Conservation (phyloP, 345 rosid species). For the Nephelium lappaceum region DNA sequence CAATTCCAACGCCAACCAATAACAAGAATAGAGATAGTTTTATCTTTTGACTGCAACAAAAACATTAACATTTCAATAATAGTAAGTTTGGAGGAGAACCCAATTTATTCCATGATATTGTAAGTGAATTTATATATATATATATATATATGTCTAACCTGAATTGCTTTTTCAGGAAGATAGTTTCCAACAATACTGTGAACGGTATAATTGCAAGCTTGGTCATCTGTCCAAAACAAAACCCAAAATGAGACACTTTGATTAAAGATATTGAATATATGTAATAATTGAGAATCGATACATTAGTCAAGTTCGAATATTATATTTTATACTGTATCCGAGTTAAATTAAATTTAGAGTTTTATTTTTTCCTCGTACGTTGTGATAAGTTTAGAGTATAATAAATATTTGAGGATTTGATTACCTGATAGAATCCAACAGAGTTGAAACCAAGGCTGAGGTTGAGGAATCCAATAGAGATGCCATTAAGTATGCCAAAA, state of each 20-base stretch:
- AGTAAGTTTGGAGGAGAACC: background rate
- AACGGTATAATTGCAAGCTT: constrained; percentile 98
- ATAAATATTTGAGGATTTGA: no score
- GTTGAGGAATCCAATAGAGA: constrained; percentile 93
- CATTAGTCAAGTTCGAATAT: background rate
- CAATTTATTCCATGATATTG: background rate
- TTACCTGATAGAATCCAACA: constrained; percentile 94
- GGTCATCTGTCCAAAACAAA: constrained; percentile 68
- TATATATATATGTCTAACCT: constrained; percentile 42
- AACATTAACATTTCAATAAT: background rate
- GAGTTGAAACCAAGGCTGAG: constrained; percentile 98
- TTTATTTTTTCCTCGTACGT: no score
- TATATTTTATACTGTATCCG: no score
- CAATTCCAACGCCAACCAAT: constrained; percentile 87
- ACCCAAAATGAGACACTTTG: background rate
- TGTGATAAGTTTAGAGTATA: background rate
- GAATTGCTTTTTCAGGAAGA: constrained; percentile 88
- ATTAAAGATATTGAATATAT: no score
- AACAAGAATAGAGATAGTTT: constrained; percentile 68
- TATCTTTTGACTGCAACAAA: constrained; percentile 70
- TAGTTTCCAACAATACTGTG: constrained; percentile 90
- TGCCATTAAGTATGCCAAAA: constrained; percentile 92
- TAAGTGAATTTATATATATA: background rate
- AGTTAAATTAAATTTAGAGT: no score
- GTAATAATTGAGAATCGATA: no score